Evolutionary conservation across 2,329 filamentous ascomycete species (phyloP).

Genomic region (Scedosporium apiospermum): DNA sequence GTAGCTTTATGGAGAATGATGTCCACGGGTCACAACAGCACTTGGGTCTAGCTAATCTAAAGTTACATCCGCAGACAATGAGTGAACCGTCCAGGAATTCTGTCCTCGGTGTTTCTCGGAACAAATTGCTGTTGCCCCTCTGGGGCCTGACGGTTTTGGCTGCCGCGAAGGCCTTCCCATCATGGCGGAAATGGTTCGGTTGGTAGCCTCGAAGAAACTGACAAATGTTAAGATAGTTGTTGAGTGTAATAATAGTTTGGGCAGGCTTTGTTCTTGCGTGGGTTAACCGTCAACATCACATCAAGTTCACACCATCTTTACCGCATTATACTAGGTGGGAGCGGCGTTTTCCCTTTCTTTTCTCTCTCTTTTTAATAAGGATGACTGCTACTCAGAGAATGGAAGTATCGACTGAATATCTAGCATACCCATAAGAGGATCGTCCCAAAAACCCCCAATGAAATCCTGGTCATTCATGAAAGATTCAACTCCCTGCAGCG

Average conservation of each 20-base stretch:
- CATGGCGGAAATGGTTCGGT: no score
- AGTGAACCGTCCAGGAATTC: not conserved
- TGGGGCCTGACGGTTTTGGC: no score
- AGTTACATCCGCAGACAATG: not conserved
- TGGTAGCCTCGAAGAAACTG: no score
- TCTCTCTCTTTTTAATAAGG: not conserved
- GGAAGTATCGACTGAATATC: not conserved
- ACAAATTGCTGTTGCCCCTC: no score
- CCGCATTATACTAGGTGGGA: no score
- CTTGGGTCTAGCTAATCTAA: slow-evolving; percentile 11
- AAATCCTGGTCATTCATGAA: not conserved
- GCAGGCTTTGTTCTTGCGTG: no score
- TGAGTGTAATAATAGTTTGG: no score
- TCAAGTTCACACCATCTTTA: no score
- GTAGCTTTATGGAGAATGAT: slow-evolving; percentile 21
- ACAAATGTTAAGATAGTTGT: no score
- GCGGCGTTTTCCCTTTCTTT: not conserved
- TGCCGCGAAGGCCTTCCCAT: not conserved
- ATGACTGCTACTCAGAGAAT: not conserved
- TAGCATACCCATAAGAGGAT: slow-evolving; percentile 8
- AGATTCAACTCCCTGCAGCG: not conserved
- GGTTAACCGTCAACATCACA: no score
- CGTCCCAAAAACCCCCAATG: slow-evolving; percentile 14
- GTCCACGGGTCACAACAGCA: slow-evolving; percentile 20
- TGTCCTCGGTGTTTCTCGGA: not conserved